Conservation (phyloP, 2,329 filamentous ascomycete species). For the Fusarium guadeloupense region DNA sequence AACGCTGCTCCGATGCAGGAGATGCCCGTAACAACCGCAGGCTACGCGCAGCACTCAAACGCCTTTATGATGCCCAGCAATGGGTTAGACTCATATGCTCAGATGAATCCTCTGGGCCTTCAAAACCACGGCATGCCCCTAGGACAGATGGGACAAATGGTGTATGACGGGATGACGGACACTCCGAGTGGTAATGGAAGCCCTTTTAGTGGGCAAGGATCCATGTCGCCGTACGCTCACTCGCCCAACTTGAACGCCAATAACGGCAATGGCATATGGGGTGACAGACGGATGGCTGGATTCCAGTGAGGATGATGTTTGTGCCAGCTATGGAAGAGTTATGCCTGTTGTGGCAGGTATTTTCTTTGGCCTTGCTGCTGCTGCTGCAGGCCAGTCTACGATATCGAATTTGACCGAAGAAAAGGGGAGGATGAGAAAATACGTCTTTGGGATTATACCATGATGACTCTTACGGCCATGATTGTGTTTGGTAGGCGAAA, state of each 20-base stretch:
- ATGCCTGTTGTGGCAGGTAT: slow-evolving; percentile 1
- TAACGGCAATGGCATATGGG: slow-evolving; percentile 31
- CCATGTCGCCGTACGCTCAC: slow-evolving; percentile 48
- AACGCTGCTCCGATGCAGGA: slow-evolving; percentile 38
- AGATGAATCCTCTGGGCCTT: slow-evolving; percentile 47
- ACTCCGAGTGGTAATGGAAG: slow-evolving; percentile 48
- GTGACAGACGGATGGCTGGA: slow-evolving; percentile 30
- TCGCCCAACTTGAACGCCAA: slow-evolving; percentile 47
- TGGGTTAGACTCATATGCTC: slow-evolving; percentile 46
- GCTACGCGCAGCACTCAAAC: slow-evolving; percentile 37
- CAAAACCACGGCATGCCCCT: slow-evolving; percentile 42
- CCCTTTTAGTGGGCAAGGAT: slow-evolving; percentile 51
- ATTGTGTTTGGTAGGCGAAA: slow-evolving; percentile 17
- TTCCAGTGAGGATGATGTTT: slow-evolving; percentile 12
- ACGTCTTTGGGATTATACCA: slow-evolving; percentile 33
- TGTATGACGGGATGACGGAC: slow-evolving; percentile 46
- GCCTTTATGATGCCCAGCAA: slow-evolving; percentile 43
- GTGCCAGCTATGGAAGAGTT: not conserved
- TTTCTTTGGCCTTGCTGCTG: not conserved
- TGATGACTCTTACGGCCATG: slow-evolving; percentile 31
- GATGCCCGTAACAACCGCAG: slow-evolving; percentile 37
- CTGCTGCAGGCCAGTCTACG: not conserved
- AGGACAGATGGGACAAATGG: slow-evolving; percentile 45
- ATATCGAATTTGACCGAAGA: slow-evolving; percentile 8
- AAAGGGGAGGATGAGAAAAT: slow-evolving; percentile 7